Base-by-base conservation (phyloP, 2,329 filamentous ascomycete species). In the Helotiales sp. region DNA sequence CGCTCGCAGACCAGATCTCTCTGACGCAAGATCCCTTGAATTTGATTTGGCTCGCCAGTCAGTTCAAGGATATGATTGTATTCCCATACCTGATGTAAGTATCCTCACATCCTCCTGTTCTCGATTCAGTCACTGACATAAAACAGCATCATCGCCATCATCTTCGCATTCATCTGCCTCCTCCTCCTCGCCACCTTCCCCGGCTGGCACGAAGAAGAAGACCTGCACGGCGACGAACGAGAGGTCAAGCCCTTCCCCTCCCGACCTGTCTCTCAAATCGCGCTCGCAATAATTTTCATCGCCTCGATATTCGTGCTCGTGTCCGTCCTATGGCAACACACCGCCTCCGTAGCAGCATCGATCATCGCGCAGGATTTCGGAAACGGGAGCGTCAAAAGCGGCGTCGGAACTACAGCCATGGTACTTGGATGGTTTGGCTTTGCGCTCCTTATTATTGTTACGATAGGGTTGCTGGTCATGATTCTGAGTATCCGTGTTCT, bases 401-500 rank as follows among this genome's bases (percentile, higher is more conserved):
- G 94, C 37, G 93, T 97, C 13, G 94, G 94, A n/a, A 94, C 93
- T 58, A 92, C 91, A 45, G 95, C 96, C 65, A 98, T 99, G 93
- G 92, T 97, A 20, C 85, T 99, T 76, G 96, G 96, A 67, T 99
- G 96, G 96, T 98, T 99, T 80, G 92, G 93, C 49, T 98, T 99
- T 77, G 91, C 92, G 24, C 80, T 98, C 62, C 85, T 99, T 71
- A 97, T 99, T 75, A 91, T 98, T 69, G 95, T 98, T 62, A 98
- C 95, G 58, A 96, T 98, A 76, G 96, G 95, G 64, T 80, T 98
- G 79, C 83, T 99, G 70, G 91, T 97, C 76, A 98, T 98, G 93
- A 97, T 97, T 75, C 82, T 98, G 79, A 97, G 93, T 81, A 96
- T 97, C 77, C 87, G 90, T 73, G 85, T 97, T 65, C 82, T 97